Percentiles rank a stretch among this genome's conserved stretches.
phyloP scores from a whole-genome alignment of 2,329 filamentous ascomycete genomes.

The Epichloe uncinata region DNA sequence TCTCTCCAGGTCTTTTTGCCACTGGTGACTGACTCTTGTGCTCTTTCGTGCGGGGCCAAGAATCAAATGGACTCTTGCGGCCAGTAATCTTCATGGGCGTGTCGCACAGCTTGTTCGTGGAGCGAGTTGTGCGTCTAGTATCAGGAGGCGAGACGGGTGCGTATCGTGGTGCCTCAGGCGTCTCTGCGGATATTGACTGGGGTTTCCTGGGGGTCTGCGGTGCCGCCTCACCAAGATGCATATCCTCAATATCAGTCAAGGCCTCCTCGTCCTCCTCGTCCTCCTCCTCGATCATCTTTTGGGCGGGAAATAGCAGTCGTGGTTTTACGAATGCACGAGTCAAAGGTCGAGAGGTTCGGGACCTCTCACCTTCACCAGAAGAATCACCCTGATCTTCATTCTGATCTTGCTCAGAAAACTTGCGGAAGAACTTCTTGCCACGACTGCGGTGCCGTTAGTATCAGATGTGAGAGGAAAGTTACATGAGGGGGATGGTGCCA shows the following conservation, averaged over 20 bases:
- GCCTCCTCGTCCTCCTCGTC: conserved; percentile 53
- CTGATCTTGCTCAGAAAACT: conserved; percentile 37
- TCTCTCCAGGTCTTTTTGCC: conserved; percentile 27
- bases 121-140: conserved; percentile 46
- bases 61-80: conserved; percentile 48
- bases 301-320: conserved; percentile 53
- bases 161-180: conserved; percentile 42
- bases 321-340: conserved; percentile 61
- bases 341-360: conserved; percentile 29
- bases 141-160: conserved; percentile 49
- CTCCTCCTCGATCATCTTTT: conserved; percentile 32
- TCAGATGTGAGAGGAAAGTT: neutral
- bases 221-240: conserved; percentile 17
- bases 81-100: conserved; percentile 28
- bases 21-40: conserved; percentile 31
- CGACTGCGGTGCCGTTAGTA: conserved; percentile 37
- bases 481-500: neutral
- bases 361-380: conserved; percentile 21
- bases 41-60: conserved; percentile 54
- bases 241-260: conserved; percentile 42
- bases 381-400: conserved; percentile 18
- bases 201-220: conserved; percentile 27
- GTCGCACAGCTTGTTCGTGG: conserved; percentile 34
- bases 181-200: conserved; percentile 19
- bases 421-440: conserved; percentile 66